Evolutionary conservation across 1,284 basidiomycete species (phyloP), one percentile per base, ranked within the genome.

Genomic region (Marasmius sp.): DNA sequence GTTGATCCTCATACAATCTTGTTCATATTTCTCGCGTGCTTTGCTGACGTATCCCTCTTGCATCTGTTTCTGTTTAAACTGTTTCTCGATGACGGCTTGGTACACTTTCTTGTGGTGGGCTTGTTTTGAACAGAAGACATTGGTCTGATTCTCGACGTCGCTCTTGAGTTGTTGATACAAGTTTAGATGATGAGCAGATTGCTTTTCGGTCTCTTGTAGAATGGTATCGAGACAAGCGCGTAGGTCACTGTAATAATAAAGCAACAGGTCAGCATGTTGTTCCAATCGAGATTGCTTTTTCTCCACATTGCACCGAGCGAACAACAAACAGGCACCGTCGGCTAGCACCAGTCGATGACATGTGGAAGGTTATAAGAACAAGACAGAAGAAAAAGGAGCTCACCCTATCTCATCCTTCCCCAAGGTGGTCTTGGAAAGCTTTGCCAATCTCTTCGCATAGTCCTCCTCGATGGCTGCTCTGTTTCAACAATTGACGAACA

Each of bases 1-100:
- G 74, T 98, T 98, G 82, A 98, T 96, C 64, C 91, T 88, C 64
- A 97, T 83, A 75, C 96, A 98, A 72, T 98, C 95, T 59, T 85
- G 82, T 75, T 98, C 95, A 78, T 98, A 99, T 72, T 95, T 94
- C 73, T 97, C 94, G 65, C 93, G 87, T 1, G 97, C 93, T 75
- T 94, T 95, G 66, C 82, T 81, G 38, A 95, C 94, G 67, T 95
- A 89, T 20, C 82, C 81, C 69, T 96, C 93, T 68, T 95, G 93
- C 7, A 87, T 83, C 69, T 91, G 88, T 72, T 96, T 95, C 58
- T 85, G 85, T 75, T 94, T 95, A 82, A 88, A 94, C 68, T 91
- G 83, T 75, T 95, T 95, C 75, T 98, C 95, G 68, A 97, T 88
- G 41, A 78, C 79, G 0, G 82, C 74, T 71, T 96, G 93, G 64